A percentile compares a stretch with the other conserved stretches of the same genome.
These are phyloP conservation scores for Saccharomycopsis fermentans DNA, from an alignment of 805 yeast genomes.

Conservation along the genomic window DNA sequence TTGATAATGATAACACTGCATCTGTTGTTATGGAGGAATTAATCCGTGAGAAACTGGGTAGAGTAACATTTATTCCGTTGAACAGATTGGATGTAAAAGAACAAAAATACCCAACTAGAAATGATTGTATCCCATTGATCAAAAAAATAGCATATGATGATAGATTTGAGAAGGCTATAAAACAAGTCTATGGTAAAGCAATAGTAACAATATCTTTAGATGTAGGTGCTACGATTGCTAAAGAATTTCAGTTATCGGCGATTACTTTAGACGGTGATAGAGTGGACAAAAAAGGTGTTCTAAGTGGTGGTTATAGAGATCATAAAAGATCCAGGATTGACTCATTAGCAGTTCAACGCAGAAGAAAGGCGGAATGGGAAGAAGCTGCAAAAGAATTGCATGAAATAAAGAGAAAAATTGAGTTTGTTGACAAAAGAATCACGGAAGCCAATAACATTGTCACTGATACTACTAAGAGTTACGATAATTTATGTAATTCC, in stretches of 20 bases:
- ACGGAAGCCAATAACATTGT: slow-evolving; percentile 39
- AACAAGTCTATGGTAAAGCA: slow-evolving; percentile 72
- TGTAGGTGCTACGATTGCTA: slow-evolving; percentile 58
- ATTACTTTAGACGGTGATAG: slow-evolving; percentile 90
- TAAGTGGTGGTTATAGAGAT: slow-evolving; percentile 84
- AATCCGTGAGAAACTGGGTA: slow-evolving; percentile 57
- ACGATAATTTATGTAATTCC: slow-evolving; percentile 34
- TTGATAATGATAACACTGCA: slow-evolving; percentile 74
- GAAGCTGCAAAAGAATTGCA: slow-evolving; percentile 31
- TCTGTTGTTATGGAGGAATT: slow-evolving; percentile 68
- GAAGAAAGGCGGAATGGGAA: slow-evolving; percentile 40
- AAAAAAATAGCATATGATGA: slow-evolving; percentile 58
- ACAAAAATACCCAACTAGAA: slow-evolving; percentile 49
- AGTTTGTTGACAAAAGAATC: slow-evolving; percentile 40
- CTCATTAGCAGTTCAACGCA: slow-evolving; percentile 46
- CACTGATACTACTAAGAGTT: slow-evolving; percentile 25
- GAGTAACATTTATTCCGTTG: slow-evolving; percentile 87
- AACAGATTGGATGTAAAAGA: slow-evolving; percentile 44
- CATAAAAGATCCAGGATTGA: slow-evolving; percentile 60
- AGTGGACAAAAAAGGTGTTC: slow-evolving; percentile 71
- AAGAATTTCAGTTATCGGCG: slow-evolving; percentile 51
- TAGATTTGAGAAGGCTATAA: slow-evolving; percentile 53
- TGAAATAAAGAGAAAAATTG: slow-evolving; percentile 30
- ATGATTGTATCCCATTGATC: slow-evolving; percentile 62
- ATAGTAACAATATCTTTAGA: slow-evolving; percentile 65